Percentiles rank a stretch among this genome's conserved stretches.
Conservation (phyloP, 139 green algal genomes). For the Nannochloris sp. region DNA sequence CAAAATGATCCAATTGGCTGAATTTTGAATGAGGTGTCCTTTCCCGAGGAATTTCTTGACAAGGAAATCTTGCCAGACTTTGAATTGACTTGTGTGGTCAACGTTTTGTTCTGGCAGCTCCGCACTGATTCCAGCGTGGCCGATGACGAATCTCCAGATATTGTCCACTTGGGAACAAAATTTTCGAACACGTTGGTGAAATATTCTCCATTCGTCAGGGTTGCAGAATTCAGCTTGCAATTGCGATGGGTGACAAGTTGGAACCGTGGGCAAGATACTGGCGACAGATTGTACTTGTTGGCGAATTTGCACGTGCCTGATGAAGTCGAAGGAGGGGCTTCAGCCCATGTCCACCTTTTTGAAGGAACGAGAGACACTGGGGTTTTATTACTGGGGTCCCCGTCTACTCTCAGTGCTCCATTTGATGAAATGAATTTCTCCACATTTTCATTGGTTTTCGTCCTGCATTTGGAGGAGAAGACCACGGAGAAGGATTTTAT, state of each 20-base stretch:
- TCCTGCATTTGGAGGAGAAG: background rate
- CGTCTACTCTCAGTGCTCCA: background rate
- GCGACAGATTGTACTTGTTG: background rate
- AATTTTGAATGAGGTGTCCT: background rate
- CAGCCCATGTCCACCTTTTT: background rate
- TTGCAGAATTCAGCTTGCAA: background rate
- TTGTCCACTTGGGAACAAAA: background rate
- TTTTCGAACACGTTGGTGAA: background rate
- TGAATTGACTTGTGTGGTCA: background rate
- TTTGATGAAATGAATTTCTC: background rate
- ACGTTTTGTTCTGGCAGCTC: background rate
- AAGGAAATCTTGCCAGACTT: background rate
- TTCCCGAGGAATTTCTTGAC: background rate
- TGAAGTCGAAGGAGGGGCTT: background rate
- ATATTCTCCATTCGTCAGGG: background rate
- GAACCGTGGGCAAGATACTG: background rate
- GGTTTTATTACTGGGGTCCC: no score
- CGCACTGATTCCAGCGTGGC: background rate
- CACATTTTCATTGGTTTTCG: background rate
- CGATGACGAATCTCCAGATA: background rate
- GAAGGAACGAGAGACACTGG: background rate
- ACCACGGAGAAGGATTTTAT: background rate
- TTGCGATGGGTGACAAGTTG: background rate
- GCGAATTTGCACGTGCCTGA: background rate
- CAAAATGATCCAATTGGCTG: background rate